phyloP scores from a whole-genome alignment of 306 rosid species.

The Begonia peltatifolia region DNA sequence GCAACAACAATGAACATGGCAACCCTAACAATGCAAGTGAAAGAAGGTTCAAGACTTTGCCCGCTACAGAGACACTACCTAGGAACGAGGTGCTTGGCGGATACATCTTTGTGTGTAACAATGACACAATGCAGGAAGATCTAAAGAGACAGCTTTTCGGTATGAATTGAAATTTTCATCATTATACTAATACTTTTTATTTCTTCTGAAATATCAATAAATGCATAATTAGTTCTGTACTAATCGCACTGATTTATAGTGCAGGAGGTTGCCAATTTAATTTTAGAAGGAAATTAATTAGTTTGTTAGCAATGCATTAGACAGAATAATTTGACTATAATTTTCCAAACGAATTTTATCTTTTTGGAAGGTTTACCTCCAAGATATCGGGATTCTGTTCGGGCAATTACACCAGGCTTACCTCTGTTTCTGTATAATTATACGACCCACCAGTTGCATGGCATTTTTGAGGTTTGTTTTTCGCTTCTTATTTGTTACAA shows the following conservation, averaged over 20 bases:
- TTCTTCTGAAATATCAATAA: neutral
- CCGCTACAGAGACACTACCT: conserved; percentile 92
- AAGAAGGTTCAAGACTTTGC: conserved; percentile 97
- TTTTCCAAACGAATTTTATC: conserved; percentile 1
- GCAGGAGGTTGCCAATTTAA: neutral
- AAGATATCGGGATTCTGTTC: conserved; percentile 87
- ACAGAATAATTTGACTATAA: no score
- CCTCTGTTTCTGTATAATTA: conserved; percentile 92
- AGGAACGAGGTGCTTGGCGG: conserved; percentile 98
- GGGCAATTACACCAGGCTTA: conserved; percentile 89
- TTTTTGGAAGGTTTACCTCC: conserved; percentile 77
- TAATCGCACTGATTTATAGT: neutral
- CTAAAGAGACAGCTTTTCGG: conserved; percentile 91
- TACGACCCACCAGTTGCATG: conserved; percentile 93
- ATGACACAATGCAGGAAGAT: conserved; percentile 99
- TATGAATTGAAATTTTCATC: conserved; percentile 11
- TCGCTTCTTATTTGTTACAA: neutral
- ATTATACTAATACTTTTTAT: neutral
- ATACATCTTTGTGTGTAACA: conserved; percentile 95
- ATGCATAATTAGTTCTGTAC: neutral
- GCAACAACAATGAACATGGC: conserved; percentile 33
- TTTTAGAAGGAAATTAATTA: neutral
- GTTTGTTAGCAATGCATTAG: neutral
- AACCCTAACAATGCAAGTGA: conserved; percentile 37
- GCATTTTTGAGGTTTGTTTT: conserved; percentile 74